Conservation (phyloP, 331 rosid genomes). For the Stylosanthes scabra region DNA sequence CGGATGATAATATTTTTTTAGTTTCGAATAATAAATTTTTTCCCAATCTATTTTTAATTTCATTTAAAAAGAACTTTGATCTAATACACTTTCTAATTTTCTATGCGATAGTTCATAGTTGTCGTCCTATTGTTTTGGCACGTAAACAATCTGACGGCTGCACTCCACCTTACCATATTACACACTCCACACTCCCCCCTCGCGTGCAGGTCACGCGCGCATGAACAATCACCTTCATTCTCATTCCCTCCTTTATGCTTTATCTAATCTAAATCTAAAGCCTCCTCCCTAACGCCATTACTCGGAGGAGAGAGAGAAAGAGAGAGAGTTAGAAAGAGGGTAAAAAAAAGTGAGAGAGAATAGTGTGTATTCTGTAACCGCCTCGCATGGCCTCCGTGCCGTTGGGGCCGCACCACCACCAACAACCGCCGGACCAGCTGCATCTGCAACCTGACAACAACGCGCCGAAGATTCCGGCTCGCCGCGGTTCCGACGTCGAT, state of each 20-base stretch:
- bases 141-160: no score
- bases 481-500: conserved; percentile 61
- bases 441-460: conserved; percentile 49
- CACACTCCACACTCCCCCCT: no score
- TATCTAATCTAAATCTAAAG: conserved; percentile 26
- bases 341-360: background rate
- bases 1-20: no score
- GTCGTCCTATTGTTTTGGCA: no score
- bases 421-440: conserved; percentile 52
- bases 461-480: conserved; percentile 47
- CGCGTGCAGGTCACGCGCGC: background rate
- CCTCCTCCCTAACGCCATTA: conserved; percentile 36
- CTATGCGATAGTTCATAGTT: no score
- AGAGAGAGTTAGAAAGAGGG: conserved; percentile 32
- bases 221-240: background rate
- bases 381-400: conserved; percentile 75
- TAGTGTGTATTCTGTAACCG: conserved; percentile 23
- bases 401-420: conserved; percentile 73
- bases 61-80: no score
- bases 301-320: conserved; percentile 33
- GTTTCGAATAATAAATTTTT: no score
- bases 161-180: no score
- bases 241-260: conserved; percentile 12
- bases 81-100: no score
- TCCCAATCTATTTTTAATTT: no score